These are phyloP conservation scores for Ilex aquifolium DNA, from an alignment of 257 asterid genomes.

Conservation along the genomic window DNA sequence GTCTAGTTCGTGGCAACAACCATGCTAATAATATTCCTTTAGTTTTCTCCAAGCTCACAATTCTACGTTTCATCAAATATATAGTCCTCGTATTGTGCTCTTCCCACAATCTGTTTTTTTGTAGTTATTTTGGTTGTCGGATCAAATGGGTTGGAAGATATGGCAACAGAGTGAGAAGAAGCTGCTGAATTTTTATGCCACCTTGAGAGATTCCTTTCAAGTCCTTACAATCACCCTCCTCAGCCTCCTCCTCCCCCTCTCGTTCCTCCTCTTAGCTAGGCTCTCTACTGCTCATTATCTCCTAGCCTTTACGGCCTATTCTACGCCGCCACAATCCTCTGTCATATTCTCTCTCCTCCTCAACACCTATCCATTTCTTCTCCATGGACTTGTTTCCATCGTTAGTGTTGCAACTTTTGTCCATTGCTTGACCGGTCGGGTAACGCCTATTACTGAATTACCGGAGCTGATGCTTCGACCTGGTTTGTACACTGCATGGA, in stretches of 20 bases:
- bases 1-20: slow-evolving; percentile 39
- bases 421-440: slow-evolving; percentile 28
- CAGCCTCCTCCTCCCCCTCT: slow-evolving; percentile 77
- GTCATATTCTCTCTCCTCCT: slow-evolving; percentile 24
- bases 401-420: slow-evolving; percentile 39
- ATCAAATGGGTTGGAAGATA: slow-evolving; percentile 21
- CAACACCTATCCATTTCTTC: slow-evolving; percentile 33
- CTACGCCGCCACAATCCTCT: slow-evolving; percentile 5
- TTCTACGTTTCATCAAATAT: not conserved
- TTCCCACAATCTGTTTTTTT: not conserved
- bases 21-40: not conserved
- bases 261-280: slow-evolving; percentile 68
- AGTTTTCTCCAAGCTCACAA: not conserved
- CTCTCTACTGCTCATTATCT: slow-evolving; percentile 50
- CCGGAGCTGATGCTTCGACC: slow-evolving; percentile 8
- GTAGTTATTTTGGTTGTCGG: not conserved
- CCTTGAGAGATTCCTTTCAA: slow-evolving; percentile 32
- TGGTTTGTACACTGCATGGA: slow-evolving; percentile 41
- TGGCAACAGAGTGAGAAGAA: not conserved
- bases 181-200: not conserved
- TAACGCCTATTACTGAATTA: not conserved
- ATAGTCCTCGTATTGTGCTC: not conserved
- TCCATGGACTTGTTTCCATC: slow-evolving; percentile 39
- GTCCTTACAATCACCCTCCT: slow-evolving; percentile 49
- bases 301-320: slow-evolving; percentile 22